These are phyloP conservation scores for Trypanosoma theileri DNA, from an alignment of 208 protist species.

Conservation along the genomic window DNA sequence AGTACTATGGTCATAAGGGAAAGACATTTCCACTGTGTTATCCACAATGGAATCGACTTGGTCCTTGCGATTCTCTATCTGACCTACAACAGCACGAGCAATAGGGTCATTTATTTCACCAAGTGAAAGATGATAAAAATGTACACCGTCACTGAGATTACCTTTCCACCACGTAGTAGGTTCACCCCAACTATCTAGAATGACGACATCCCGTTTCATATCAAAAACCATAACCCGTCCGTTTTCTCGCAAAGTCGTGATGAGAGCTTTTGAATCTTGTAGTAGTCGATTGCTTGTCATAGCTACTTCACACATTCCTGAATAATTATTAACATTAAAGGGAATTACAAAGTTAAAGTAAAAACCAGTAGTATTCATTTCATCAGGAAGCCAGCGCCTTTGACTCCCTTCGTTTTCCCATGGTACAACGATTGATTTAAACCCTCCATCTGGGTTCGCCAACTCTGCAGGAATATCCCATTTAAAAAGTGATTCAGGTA, in stretches of 20 bases:
- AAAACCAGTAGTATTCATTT: constrained; percentile 10
- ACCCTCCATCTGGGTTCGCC: constrained; percentile 21
- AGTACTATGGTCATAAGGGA: constrained; percentile 37
- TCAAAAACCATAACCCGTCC: constrained; percentile 65
- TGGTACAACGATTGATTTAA: constrained; percentile 42
- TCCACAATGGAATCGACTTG: constrained; percentile 21
- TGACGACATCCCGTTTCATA: constrained; percentile 35
- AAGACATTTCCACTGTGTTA: constrained; percentile 34
- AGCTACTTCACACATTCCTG: constrained; percentile 54
- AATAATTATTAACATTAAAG: constrained; percentile 44
- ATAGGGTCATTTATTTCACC: constrained; percentile 48
- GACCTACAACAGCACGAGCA: constrained; percentile 31
- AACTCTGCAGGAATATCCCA: constrained; percentile 23
- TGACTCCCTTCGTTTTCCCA: constrained; percentile 33
- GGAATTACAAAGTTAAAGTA: constrained; percentile 79
- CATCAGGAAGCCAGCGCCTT: constrained; percentile 20
- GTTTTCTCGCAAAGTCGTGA: constrained; percentile 46
- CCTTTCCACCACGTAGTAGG: constrained; percentile 15
- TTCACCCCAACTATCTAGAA: constrained; percentile 67
- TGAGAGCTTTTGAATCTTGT: constrained; percentile 41
- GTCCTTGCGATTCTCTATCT: constrained; percentile 30
- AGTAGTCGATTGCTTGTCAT: constrained; percentile 39
- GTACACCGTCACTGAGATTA: not conserved
- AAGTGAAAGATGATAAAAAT: constrained; percentile 20
- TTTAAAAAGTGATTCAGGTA: not conserved